Base-by-base conservation (phyloP, 441 rosid species). In the Populus hybrid region DNA sequence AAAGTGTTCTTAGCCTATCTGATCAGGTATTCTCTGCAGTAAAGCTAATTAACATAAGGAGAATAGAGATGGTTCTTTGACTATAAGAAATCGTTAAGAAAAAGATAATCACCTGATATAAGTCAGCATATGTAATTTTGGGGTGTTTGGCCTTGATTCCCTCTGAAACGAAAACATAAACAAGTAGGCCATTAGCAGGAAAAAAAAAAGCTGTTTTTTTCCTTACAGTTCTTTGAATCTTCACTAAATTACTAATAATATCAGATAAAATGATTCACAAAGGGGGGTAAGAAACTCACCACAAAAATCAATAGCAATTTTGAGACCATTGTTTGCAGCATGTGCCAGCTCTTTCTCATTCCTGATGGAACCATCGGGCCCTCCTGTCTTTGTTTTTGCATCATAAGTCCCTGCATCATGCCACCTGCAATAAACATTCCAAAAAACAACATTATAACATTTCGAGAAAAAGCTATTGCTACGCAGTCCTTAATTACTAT, bases 381-480 rank as follows among this genome's bases (percentile, higher is more conserved):
- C 99, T 77, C 97, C 98, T 0, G 91, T 93, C 83, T 84, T 90
- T 20, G 90, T 89, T 69, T 81, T 86, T 0, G 91, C 90, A 82
- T 93, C 95, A 74, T 93, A 93, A 16, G 98, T 95, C 78, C 99
- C 98, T 2, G 98, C 99, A 36, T 95, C 95, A 70, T 93, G 98
- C 97, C 96, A 95, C 87, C 98, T 93, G 77, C 73, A 73, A 23
- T 6, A 10, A 16, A 24, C 21, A 64, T 63, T 59, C 35, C 69
- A 53, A 16, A 53, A 16, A 6, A 53, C 61, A 53, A 3, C 71
- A 34, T 28, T 57, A 16, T 11, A 28, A 71, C 16, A 50, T 57
- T 57, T 23, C 12, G 20, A 50, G 20, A 50, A 5, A 67, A 67
- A 64, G 11, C 10, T 8, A 11, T 64, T 9, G 67, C 67, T 23